Evolutionary conservation across 495 filamentous ascomycete species (phyloP).

Genomic region (Aspergillus affinis): DNA sequence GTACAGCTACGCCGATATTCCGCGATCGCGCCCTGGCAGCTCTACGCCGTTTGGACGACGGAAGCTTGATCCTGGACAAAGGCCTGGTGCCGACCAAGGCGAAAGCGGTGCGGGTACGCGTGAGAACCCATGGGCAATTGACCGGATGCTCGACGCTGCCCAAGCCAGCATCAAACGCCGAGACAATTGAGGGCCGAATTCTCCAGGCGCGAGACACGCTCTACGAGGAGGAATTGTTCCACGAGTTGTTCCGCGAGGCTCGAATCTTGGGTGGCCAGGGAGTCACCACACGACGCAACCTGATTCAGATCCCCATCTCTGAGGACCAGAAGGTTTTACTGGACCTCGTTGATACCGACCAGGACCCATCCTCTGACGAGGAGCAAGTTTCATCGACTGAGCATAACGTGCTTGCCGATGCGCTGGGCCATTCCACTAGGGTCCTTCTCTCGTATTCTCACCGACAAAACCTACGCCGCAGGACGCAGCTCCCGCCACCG

Average conservation of each 20-base stretch:
- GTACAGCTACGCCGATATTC: constrained; percentile 66
- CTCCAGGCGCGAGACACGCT: constrained; percentile 82
- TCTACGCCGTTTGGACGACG: constrained; percentile 70
- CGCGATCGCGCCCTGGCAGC: constrained; percentile 75
- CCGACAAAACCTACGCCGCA: constrained; percentile 60
- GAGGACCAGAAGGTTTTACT: constrained; percentile 57
- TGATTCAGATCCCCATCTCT: constrained; percentile 56
- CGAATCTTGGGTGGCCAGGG: constrained; percentile 63
- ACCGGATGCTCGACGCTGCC: constrained; percentile 41
- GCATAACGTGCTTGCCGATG: constrained; percentile 50
- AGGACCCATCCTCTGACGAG: constrained; percentile 20
- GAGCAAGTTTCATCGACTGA: constrained; percentile 14
- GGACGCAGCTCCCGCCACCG: constrained; percentile 61
- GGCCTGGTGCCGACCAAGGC: constrained; percentile 57
- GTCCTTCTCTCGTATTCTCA: constrained; percentile 74
- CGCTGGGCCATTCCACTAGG: constrained; percentile 58
- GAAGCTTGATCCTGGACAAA: constrained; percentile 70
- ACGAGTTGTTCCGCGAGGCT: constrained; percentile 82
- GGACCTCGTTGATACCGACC: constrained; percentile 62
- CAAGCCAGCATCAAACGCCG: constrained; percentile 30
- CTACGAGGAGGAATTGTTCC: constrained; percentile 91
- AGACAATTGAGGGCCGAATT: constrained; percentile 63
- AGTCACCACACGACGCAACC: constrained; percentile 60
- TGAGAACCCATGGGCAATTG: constrained; percentile 43
- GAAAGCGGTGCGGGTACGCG: constrained; percentile 63